Evolutionary conservation across 805 yeast species (phyloP).

Genomic region (Ogataea polymorpha): DNA sequence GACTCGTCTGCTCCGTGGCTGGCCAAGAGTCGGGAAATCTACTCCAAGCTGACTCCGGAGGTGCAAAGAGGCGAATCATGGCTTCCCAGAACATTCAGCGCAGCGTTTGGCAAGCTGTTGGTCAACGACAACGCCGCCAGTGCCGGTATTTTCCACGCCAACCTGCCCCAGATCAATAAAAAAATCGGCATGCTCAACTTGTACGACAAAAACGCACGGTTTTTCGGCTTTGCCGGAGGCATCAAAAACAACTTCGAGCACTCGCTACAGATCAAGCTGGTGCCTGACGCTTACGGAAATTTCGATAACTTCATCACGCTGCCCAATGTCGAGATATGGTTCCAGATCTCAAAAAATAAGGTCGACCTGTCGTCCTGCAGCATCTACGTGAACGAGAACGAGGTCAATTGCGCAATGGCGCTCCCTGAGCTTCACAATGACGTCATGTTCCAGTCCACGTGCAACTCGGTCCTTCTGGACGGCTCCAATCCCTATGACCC

Average conservation of each 20-base stretch:
- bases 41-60: constrained; percentile 11
- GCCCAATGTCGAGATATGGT: constrained; percentile 34
- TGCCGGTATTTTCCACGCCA: constrained; percentile 25
- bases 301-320: constrained; percentile 20
- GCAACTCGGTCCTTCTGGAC: constrained; percentile 26
- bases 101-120: constrained; percentile 29
- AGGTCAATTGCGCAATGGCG: constrained; percentile 25
- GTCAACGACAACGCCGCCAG: constrained; percentile 11
- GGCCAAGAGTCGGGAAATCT: constrained; percentile 6
- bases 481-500: constrained; percentile 14
- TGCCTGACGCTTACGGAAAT: constrained; percentile 32
- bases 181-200: constrained; percentile 23
- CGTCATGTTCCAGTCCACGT: constrained; percentile 30
- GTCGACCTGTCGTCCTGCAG: constrained; percentile 21
- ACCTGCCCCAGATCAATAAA: constrained; percentile 25
- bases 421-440: constrained; percentile 28
- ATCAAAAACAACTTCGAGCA: constrained; percentile 28
- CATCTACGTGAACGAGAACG: constrained; percentile 29
- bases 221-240: constrained; percentile 33
- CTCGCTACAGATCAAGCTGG: constrained; percentile 29
- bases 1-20: background rate
- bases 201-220: constrained; percentile 21
- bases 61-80: constrained; percentile 11
- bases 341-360: constrained; percentile 23
- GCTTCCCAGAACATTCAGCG: constrained; percentile 26